A percentile compares a stretch with the other conserved stretches of the same genome.
Evolutionary conservation across 148 eudicot species (phyloP).

Genomic region (Persicaria tinctoria): DNA sequence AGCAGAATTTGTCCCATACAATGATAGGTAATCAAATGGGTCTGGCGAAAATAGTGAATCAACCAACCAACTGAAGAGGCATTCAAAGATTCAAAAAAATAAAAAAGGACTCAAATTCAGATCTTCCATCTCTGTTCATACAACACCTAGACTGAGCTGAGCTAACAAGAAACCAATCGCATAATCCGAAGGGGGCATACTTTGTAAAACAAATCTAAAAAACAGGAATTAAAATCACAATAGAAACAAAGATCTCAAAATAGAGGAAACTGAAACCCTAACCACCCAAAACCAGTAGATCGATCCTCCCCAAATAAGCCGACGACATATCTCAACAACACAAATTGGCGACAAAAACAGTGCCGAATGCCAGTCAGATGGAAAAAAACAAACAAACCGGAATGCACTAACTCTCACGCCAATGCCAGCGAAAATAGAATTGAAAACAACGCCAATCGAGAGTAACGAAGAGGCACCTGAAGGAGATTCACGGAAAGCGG

Average conservation of each 20-base stretch:
- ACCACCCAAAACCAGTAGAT: constrained; percentile 8
- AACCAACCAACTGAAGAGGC: neutral
- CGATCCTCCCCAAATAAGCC: constrained; percentile 6
- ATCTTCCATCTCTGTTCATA: constrained; percentile 1
- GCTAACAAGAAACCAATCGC: neutral
- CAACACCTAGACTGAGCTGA: neutral
- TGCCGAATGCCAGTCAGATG: neutral
- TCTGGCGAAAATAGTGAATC: neutral
- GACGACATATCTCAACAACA: neutral
- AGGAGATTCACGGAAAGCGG: neutral
- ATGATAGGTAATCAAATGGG: neutral
- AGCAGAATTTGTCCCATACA: neutral
- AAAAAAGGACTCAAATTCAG: neutral
- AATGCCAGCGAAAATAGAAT: neutral
- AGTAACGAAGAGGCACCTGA: constrained; percentile 9
- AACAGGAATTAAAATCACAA: neutral
- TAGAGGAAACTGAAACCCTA: neutral
- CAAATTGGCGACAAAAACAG: neutral
- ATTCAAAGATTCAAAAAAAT: neutral
- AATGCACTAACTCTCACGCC: neutral
- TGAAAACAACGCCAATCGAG: neutral
- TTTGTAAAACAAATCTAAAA: neutral
- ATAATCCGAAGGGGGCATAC: neutral
- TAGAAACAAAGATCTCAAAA: neutral
- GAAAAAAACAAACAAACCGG: neutral